These are phyloP conservation scores for Ogataea henricii DNA, from an alignment of 805 yeast species.

Conservation along the genomic window DNA sequence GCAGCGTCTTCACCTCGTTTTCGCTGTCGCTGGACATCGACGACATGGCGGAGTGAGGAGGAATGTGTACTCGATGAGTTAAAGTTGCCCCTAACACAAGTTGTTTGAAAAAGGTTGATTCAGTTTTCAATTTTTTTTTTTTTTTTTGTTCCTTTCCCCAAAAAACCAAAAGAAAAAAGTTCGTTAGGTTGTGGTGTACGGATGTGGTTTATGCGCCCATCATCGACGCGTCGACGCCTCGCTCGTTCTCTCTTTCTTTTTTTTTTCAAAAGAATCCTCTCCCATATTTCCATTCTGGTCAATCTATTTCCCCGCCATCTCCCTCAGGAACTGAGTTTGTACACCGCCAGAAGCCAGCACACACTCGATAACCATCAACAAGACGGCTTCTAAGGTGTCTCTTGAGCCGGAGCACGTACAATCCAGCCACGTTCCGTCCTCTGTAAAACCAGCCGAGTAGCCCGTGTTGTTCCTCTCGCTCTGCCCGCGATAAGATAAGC, in stretches of 20 bases:
- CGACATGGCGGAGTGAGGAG: slow-evolving; percentile 14
- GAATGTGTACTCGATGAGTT: too few species aligned
- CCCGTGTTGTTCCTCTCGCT: too few species aligned
- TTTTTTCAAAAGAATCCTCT: too few species aligned
- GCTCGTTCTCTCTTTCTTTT: not conserved
- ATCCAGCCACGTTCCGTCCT: too few species aligned
- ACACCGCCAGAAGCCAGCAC: not conserved
- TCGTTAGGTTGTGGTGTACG: too few species aligned
- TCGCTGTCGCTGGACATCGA: slow-evolving; percentile 20
- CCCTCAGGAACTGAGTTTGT: not conserved
- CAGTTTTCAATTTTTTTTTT: not conserved
- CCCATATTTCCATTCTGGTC: slow-evolving; percentile 1
- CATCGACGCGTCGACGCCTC: not conserved
- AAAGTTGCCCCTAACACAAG: too few species aligned
- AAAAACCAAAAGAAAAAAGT: too few species aligned
- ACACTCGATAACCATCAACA: too few species aligned
- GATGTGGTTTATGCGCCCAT: too few species aligned
- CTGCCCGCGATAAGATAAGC: slow-evolving; percentile 1
- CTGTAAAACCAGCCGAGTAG: too few species aligned
- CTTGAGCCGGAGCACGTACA: too few species aligned
- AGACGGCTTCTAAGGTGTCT: too few species aligned
- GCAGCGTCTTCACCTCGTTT: slow-evolving; percentile 39
- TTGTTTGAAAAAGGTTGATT: not conserved
- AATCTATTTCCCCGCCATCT: not conserved
- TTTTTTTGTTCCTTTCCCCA: not conserved